Evolutionary conservation across 257 asterid genomes (phyloP).

Genomic region (Capsicum pubescens): DNA sequence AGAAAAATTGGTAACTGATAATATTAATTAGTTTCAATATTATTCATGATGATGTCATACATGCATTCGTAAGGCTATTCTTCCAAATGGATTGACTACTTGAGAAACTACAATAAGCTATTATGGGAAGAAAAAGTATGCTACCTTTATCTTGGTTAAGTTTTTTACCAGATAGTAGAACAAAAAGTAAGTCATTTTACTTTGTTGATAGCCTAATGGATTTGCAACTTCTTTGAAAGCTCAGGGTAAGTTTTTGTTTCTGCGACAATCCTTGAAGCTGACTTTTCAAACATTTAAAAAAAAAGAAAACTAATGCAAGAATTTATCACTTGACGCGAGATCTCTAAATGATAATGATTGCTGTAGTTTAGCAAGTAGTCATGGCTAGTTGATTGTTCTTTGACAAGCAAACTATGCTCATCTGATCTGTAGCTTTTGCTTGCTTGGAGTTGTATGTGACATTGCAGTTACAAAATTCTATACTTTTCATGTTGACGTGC

Average conservation of each 20-base stretch:
- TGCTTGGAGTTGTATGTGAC: background rate
- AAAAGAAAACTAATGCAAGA: background rate
- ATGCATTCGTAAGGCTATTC: background rate
- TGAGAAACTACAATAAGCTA: background rate
- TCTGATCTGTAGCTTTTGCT: background rate
- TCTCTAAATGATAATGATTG: background rate
- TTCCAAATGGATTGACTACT: background rate
- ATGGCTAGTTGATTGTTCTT: background rate
- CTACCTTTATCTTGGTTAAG: background rate
- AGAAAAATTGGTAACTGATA: background rate
- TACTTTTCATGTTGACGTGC: background rate
- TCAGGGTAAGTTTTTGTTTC: background rate
- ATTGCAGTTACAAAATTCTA: conserved; percentile 11
- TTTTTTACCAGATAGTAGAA: background rate
- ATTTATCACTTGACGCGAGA: background rate
- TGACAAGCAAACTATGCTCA: background rate
- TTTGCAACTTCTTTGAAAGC: background rate
- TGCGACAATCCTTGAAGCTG: background rate
- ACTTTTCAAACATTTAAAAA: background rate
- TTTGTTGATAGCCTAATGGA: background rate
- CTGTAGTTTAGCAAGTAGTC: background rate
- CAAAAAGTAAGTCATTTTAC: background rate
- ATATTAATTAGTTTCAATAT: background rate
- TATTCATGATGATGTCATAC: background rate
- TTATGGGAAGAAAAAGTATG: background rate